Evolutionary conservation across 2,329 filamentous ascomycete species (phyloP).

Genomic region (Metarhizium guizhouense): DNA sequence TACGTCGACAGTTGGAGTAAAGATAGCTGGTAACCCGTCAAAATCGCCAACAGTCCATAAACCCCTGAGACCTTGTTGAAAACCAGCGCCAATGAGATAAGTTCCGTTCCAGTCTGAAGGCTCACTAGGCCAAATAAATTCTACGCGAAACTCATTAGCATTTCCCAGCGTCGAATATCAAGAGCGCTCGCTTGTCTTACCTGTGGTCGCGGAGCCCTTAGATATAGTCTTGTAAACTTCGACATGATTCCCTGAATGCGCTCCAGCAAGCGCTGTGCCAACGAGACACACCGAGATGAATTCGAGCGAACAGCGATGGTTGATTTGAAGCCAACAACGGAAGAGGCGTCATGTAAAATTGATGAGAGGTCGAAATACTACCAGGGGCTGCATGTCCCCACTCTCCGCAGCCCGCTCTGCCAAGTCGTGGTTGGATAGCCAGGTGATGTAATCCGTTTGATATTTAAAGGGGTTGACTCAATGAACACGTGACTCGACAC

Average conservation of each 20-base stretch:
- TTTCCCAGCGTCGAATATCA: neutral
- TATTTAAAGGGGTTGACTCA: no score
- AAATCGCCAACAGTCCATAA: constrained; percentile 79
- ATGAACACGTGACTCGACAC: neutral
- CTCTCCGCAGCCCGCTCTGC: neutral
- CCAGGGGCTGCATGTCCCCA: neutral
- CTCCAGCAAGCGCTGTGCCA: neutral
- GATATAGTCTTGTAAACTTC: constrained; percentile 25
- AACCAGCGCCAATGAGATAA: constrained; percentile 73
- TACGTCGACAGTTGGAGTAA: constrained; percentile 84
- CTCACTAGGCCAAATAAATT: constrained; percentile 79
- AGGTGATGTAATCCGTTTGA: no score
- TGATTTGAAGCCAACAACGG: neutral
- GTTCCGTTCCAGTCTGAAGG: constrained; percentile 75
- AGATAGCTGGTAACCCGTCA: constrained; percentile 79
- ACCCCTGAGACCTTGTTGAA: constrained; percentile 90
- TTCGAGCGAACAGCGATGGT: neutral
- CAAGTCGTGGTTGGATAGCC: no score
- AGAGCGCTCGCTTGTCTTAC: constrained; percentile 18
- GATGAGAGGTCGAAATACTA: neutral
- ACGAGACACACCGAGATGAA: neutral
- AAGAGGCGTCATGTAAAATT: neutral
- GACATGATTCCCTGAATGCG: constrained; percentile 19
- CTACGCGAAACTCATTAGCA: constrained; percentile 34
- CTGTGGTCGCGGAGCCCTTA: constrained; percentile 31